Base-by-base conservation (phyloP, 768 basidiomycete genomes). In the Pleurotus djamor region DNA sequence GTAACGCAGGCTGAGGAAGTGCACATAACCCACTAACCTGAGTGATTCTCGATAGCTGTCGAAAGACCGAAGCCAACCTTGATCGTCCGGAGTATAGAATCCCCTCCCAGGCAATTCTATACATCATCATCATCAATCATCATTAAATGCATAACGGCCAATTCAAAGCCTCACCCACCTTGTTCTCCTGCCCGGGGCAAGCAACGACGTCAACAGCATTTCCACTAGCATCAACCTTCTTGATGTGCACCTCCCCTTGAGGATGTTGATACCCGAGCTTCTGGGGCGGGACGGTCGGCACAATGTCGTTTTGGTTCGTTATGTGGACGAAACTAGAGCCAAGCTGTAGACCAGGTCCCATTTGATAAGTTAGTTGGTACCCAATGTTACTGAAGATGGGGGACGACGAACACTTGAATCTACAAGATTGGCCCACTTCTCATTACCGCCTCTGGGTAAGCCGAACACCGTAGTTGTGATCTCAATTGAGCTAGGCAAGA, bases 391-490 rank as follows among this genome's bases (percentile, higher is more conserved):
- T 28, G 21, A 28, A 45, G 55, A 16, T 13, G 13, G 12, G 34
- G 9, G n/a, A 34, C 52, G 9, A 64, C 67, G 52, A 48, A 73
- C 70, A 50, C 60, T 69, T 32, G 66, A 61, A 58, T 80, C 79
- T 36, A 80, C 68, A 54, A 76, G 74, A 59, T 78, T 62, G 0
- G 80, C 80, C 69, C 75, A 80, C 3, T 65, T 75, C 59, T 75
- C 65, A 66, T 82, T 78, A 1, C 80, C 80, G 35, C 74, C 74
- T 9, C 80, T 70, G 0, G 80, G 81, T 17, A 77, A 69, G n/a
- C 79, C 79, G 54, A 75, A 79, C 34, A 72, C 69, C 12, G 71
- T 71, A 1, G 76, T 71, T 3, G 62, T 70, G 59, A 81, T 63
- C 4, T 62, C 14, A 16, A 76, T 63, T 35, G 70, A 70, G 48